phyloP scores from a whole-genome alignment of 2,329 filamentous ascomycete species.

The Penicillium aurantiogriseum region DNA sequence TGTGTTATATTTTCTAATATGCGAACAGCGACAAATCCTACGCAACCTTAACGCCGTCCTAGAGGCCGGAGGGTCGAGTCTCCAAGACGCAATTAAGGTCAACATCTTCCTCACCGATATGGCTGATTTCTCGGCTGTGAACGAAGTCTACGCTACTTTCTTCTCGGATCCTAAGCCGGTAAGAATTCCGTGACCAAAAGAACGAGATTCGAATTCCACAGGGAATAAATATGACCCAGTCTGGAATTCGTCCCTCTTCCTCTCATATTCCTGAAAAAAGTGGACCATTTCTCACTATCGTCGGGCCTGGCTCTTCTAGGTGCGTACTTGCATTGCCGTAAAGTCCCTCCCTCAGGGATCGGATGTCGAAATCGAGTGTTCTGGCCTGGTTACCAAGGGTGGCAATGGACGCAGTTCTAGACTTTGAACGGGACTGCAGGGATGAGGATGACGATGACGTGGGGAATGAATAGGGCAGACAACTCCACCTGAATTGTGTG shows the following conservation, averaged over 20 bases:
- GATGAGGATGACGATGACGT: conserved; percentile 1
- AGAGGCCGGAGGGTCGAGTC: conserved; percentile 56
- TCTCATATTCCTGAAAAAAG: not conserved
- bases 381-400: conserved; percentile 36
- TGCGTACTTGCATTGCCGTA: conserved; percentile 51
- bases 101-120: conserved; percentile 66
- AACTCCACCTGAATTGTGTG: conserved; percentile 1
- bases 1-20: not conserved
- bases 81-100: conserved; percentile 62
- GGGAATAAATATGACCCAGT: not conserved
- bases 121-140: conserved; percentile 70
- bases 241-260: not conserved
- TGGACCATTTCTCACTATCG: conserved; percentile 3
- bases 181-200: not conserved
- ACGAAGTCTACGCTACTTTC: conserved; percentile 63
- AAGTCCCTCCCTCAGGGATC: conserved; percentile 52
- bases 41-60: conserved; percentile 60
- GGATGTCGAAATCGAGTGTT: conserved; percentile 57
- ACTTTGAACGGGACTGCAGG: conserved; percentile 10
- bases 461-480: not conserved
- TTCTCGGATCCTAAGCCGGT: conserved; percentile 31
- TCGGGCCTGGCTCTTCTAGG: conserved; percentile 16
- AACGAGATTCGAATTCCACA: not conserved
- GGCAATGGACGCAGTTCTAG: conserved; percentile 15
- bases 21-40: conserved; percentile 47